Evolutionary conservation across 2,329 filamentous ascomycete genomes (phyloP), one percentile per base, ranked within the genome.

Genomic region (Arthrobotrys pseudoclavata): DNA sequence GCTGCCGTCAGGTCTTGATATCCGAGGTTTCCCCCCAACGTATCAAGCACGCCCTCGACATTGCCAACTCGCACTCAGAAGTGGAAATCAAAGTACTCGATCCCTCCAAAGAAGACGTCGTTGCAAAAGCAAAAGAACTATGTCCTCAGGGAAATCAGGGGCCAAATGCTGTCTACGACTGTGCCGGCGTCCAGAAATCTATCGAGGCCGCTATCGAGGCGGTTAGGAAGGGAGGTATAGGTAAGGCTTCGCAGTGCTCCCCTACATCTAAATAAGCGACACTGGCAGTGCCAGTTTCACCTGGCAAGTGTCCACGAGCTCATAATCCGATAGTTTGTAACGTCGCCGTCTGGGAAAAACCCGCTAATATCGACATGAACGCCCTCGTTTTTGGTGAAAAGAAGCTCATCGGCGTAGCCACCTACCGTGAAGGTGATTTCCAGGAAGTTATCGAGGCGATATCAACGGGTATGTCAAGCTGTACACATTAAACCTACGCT

Each of bases 1-100:
- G 87, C 0, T 87, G 86, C 0, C 85, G 84, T 22, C 85, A 85
- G 18, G 87, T 91, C 31, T 87, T 91, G 53, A 86, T 89, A 15
- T 86, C 86, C 9, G 89, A 91, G 81, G 83, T 89, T 0, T 86
- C 87, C n/a, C 75, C 75, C 24, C 72, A 76, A 60, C 72, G 72
- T 31, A 67, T 76, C 29, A 66, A 70, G 22, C 72, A 70, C 18
- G 72, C 72, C 31, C 45, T 70, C 6, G 72, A 76, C 20, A 70
- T 76, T 40, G 72, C 72, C 10, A 53, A 40, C 22, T 47, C 66
- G 4, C 66, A 61, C n/a, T 50, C 72, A 5, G 72, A 70, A 9
- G 50, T 70, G 18, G 66, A 76, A 7, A 70, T 76, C 24, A 61
- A 53, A 12, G 72, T 76, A 9, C 60, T 76, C 29, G 72, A 76